Conservation (phyloP, 2,329 filamentous ascomycete species). For the Pyrenochaeta sp. region DNA sequence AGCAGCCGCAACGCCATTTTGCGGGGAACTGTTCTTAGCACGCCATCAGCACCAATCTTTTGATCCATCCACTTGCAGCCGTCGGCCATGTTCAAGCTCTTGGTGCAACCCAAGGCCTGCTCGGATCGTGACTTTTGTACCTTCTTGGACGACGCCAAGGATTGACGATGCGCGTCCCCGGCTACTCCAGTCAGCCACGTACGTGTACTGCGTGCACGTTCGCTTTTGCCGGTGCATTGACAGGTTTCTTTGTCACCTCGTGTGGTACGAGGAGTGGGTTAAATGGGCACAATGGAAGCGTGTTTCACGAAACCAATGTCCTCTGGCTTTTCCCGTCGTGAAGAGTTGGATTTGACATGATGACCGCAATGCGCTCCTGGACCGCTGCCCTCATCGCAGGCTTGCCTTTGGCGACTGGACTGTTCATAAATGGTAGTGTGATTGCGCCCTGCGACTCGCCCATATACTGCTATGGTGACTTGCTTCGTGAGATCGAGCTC, state of each 20-base stretch:
- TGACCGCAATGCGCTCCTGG: slow-evolving; percentile 21
- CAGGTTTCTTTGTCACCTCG: slow-evolving; percentile 23
- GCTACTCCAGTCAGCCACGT: slow-evolving; percentile 24
- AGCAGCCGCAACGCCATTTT: slow-evolving; percentile 21
- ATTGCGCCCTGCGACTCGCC: slow-evolving; percentile 72
- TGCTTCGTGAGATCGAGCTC: slow-evolving; percentile 69
- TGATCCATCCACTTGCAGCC: background rate
- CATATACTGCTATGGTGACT: slow-evolving; percentile 72
- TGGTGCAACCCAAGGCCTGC: background rate
- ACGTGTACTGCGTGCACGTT: slow-evolving; percentile 19
- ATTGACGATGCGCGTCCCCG: slow-evolving; percentile 3
- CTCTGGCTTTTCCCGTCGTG: slow-evolving; percentile 5
- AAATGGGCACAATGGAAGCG: slow-evolving; percentile 10
- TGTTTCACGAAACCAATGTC: background rate
- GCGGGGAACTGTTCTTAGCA: slow-evolving; percentile 23
- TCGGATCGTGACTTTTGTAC: slow-evolving; percentile 4
- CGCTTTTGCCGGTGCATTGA: slow-evolving; percentile 6
- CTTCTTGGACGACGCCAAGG: background rate
- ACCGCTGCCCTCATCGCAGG: slow-evolving; percentile 21
- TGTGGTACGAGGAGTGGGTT: slow-evolving; percentile 4
- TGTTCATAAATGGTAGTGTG: slow-evolving; percentile 68
- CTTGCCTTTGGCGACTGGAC: slow-evolving; percentile 47
- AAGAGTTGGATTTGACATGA: slow-evolving; percentile 8
- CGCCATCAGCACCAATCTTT: slow-evolving; percentile 2
- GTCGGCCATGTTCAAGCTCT: background rate